Evolutionary conservation across 2,329 filamentous ascomycete genomes (phyloP).

Genomic region (Fusarium robinianum): DNA sequence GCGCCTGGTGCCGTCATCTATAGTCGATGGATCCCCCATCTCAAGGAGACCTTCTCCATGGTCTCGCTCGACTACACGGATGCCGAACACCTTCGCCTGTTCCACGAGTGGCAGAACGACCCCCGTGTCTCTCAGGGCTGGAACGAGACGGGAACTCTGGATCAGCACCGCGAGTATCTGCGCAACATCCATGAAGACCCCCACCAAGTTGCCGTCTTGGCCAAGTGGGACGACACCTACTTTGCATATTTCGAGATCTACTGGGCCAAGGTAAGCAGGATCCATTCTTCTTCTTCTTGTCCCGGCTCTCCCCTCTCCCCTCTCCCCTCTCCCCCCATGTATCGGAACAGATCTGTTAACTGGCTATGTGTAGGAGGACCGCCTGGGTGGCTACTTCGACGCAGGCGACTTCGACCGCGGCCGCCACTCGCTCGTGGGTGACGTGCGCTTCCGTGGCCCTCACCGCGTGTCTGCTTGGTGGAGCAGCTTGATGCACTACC

Average conservation of each 20-base stretch:
- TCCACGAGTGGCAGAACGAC: conserved; percentile 84
- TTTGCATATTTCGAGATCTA: conserved; percentile 85
- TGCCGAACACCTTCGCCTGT: conserved; percentile 67
- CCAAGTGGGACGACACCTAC: conserved; percentile 68
- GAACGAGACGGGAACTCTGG: conserved; percentile 77
- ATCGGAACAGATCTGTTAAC: conserved; percentile 1
- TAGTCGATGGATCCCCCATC: conserved; percentile 76
- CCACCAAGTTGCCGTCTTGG: conserved; percentile 72
- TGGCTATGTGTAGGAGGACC: conserved; percentile 51
- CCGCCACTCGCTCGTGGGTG: conserved; percentile 62
- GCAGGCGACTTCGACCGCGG: conserved; percentile 62
- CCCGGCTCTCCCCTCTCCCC: not conserved
- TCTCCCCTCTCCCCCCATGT: too few species aligned
- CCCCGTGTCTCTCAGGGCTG: conserved; percentile 79
- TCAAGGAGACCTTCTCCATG: conserved; percentile 78
- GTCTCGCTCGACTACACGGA: conserved; percentile 71
- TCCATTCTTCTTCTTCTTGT: not conserved
- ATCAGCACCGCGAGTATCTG: conserved; percentile 75
- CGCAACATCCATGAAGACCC: conserved; percentile 70
- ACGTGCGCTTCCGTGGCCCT: conserved; percentile 62
- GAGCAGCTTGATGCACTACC: conserved; percentile 65
- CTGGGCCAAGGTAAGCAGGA: conserved; percentile 69
- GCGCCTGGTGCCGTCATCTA: conserved; percentile 72
- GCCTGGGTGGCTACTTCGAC: conserved; percentile 59
- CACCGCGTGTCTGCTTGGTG: conserved; percentile 66